Evolutionary conservation across 306 rosid species (phyloP).

Genomic region (Carpinus fangiana): DNA sequence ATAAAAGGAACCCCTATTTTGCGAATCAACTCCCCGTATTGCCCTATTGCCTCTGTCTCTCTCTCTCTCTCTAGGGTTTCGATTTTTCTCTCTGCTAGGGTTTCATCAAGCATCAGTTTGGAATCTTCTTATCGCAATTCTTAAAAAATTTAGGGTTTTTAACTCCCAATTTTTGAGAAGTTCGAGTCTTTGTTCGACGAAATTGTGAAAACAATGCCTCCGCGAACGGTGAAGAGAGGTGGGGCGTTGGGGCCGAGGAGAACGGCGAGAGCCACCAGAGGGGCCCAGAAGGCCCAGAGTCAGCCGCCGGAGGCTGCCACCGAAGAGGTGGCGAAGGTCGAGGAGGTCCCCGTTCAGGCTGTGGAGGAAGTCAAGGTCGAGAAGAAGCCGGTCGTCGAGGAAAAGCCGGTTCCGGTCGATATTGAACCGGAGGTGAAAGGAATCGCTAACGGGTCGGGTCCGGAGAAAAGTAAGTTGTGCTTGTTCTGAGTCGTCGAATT

Average conservation of each 20-base stretch:
- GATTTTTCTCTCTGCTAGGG: not conserved
- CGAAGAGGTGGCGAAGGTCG: constrained; percentile 33
- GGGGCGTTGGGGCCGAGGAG: constrained; percentile 58
- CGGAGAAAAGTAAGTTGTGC: constrained; percentile 52
- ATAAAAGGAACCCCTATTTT: not conserved
- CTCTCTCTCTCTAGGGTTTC: not conserved
- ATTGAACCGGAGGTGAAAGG: constrained; percentile 26
- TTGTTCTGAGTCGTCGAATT: not conserved
- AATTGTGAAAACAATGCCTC: constrained; percentile 62
- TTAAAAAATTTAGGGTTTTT: not conserved
- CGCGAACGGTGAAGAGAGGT: constrained; percentile 83
- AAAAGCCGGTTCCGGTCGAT: constrained; percentile 35
- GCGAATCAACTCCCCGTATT: not conserved
- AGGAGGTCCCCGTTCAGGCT: constrained; percentile 29
- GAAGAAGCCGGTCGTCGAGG: constrained; percentile 37
- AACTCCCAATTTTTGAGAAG: not conserved
- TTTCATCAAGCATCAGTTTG: not conserved
- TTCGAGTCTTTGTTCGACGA: constrained; percentile 3
- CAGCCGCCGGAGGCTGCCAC: constrained; percentile 41
- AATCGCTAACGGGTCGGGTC: constrained; percentile 37
- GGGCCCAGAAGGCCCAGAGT: constrained; percentile 54
- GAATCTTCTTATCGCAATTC: not conserved
- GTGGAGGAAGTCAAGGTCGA: constrained; percentile 45
- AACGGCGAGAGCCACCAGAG: constrained; percentile 57
- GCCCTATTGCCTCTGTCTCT: not conserved